Conservation (phyloP, 768 basidiomycete genomes). For the Lactarius quietus region DNA sequence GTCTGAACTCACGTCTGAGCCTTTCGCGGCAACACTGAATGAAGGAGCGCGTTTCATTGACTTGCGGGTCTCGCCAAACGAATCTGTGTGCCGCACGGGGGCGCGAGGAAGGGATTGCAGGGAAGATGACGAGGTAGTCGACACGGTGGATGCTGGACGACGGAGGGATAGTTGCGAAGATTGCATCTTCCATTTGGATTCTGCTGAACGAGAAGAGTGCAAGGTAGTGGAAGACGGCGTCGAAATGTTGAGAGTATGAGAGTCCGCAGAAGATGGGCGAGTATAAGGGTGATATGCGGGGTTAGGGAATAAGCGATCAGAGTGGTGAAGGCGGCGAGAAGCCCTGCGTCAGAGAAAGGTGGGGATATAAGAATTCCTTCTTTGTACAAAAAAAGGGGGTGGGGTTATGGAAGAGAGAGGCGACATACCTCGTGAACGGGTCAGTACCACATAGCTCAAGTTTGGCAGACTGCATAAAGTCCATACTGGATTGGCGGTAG, state of each 20-base stretch:
- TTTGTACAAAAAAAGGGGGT: not conserved
- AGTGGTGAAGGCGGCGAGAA: constrained; percentile 33
- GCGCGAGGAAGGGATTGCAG: constrained; percentile 17
- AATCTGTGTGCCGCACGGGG: constrained; percentile 21
- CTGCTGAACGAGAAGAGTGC: constrained; percentile 17
- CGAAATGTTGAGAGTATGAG: constrained; percentile 35
- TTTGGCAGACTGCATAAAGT: constrained; percentile 60
- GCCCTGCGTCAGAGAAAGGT: constrained; percentile 6
- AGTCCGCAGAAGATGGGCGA: constrained; percentile 53
- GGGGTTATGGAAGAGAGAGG: not conserved
- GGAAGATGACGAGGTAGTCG: constrained; percentile 23
- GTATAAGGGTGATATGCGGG: constrained; percentile 50
- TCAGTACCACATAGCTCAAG: constrained; percentile 48
- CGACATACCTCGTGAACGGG: constrained; percentile 57
- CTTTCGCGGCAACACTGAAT: constrained; percentile 18
- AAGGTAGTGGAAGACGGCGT: constrained; percentile 27
- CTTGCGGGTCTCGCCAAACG: constrained; percentile 16
- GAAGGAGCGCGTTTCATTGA: constrained; percentile 26
- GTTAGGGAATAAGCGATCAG: constrained; percentile 51
- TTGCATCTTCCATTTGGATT: constrained; percentile 19
- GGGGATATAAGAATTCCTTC: not conserved
- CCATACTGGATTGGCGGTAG: constrained; percentile 85
- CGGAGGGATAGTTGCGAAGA: constrained; percentile 13
- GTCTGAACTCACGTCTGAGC: constrained; percentile 19
- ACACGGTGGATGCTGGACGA: constrained; percentile 21